phyloP scores from a whole-genome alignment of 2,329 filamentous ascomycete species.

The Exophiala alcalophila region DNA sequence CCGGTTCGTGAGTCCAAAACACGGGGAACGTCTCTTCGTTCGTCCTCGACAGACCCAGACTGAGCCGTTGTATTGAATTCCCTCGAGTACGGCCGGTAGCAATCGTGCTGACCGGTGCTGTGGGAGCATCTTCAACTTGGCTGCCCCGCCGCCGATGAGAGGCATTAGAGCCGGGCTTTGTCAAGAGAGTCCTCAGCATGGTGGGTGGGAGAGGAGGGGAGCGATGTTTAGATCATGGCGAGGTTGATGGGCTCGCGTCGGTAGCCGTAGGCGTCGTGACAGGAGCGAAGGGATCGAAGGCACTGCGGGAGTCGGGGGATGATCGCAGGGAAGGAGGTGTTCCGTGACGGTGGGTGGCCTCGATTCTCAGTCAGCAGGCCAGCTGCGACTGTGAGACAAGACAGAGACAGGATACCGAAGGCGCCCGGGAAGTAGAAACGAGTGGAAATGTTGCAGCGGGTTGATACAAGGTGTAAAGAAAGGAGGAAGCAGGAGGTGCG shows the following conservation, averaged over 20 bases:
- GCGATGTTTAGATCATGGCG: conserved; percentile 16
- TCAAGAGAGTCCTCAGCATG: conserved; percentile 24
- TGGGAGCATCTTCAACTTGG: conserved; percentile 17
- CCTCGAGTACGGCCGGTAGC: conserved; percentile 15
- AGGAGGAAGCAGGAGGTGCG: not conserved
- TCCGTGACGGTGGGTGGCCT: conserved; percentile 9
- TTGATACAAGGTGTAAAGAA: not conserved
- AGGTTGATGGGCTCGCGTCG: conserved; percentile 7
- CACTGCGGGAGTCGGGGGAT: not conserved
- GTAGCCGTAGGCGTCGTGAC: no score
- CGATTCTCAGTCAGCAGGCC: conserved; percentile 20
- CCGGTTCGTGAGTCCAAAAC: conserved; percentile 21
- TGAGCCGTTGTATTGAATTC: conserved; percentile 26
- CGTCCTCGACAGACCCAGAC: conserved; percentile 24
- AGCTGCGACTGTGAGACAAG: conserved; percentile 15
- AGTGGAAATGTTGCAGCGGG: not conserved
- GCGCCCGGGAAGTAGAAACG: conserved; percentile 3
- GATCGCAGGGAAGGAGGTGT: conserved; percentile 1
- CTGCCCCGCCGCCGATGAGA: conserved; percentile 22
- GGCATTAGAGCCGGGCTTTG: conserved; percentile 14
- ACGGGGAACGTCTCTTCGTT: conserved; percentile 22
- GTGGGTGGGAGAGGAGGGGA: not conserved
- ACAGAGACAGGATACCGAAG: not conserved
- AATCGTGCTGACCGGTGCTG: conserved; percentile 3
- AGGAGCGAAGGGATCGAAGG: conserved; percentile 3